phyloP scores from a whole-genome alignment of 345 rosid genomes.

The Murraya paniculata region DNA sequence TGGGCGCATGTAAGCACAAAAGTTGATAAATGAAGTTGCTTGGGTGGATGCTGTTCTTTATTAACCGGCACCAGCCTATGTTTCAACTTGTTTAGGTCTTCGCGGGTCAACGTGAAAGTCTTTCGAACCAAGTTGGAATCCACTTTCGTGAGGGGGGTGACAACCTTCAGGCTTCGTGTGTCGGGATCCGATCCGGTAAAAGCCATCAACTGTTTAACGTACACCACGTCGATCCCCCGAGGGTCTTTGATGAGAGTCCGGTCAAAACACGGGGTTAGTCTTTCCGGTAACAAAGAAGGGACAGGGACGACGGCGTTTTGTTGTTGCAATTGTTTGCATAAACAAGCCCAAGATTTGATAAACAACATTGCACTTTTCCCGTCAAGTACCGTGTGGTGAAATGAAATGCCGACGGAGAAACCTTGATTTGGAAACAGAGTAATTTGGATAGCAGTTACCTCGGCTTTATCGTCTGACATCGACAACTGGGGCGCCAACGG shows the following conservation, averaged over 20 bases:
- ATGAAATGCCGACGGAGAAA: slow-evolving; percentile 30
- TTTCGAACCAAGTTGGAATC: slow-evolving; percentile 17
- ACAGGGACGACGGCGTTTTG: neutral
- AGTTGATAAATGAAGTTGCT: slow-evolving; percentile 21
- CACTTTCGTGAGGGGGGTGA: neutral
- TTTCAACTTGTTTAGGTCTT: slow-evolving; percentile 24
- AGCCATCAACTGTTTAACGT: neutral
- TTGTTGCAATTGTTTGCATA: slow-evolving; percentile 12
- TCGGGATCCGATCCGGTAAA: neutral
- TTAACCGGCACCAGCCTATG: slow-evolving; percentile 1
- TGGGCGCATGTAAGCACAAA: slow-evolving; percentile 38
- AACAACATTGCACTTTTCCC: slow-evolving; percentile 34
- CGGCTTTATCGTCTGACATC: slow-evolving; percentile 16
- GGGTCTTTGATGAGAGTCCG: slow-evolving; percentile 27
- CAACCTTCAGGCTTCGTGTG: slow-evolving; percentile 14
- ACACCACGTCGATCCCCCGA: slow-evolving; percentile 10
- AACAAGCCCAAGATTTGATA: slow-evolving; percentile 39
- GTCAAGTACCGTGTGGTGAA: slow-evolving; percentile 40
- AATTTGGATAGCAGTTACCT: slow-evolving; percentile 20
- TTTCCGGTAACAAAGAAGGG: slow-evolving; percentile 14
- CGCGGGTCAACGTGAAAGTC: slow-evolving; percentile 28
- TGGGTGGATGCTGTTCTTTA: too few relatives aligned
- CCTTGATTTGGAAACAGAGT: slow-evolving; percentile 36
- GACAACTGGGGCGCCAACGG: slow-evolving; percentile 31
- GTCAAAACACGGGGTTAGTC: slow-evolving; percentile 23